phyloP scores from a whole-genome alignment of 331 rosid genomes.

The Malus hybrid region DNA sequence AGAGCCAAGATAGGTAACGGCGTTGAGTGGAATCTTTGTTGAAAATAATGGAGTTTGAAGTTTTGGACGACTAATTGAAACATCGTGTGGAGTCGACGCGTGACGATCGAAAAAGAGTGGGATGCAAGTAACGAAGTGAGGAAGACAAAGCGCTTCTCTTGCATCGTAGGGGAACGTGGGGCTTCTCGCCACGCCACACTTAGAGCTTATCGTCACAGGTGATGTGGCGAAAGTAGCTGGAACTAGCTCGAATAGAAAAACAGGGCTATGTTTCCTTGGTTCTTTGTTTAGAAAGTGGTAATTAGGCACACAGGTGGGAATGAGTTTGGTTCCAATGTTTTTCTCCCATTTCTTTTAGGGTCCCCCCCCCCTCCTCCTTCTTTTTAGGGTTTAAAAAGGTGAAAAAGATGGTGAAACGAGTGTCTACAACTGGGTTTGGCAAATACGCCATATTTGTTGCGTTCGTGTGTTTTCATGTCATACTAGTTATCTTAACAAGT shows the following conservation, averaged over 20 bases:
- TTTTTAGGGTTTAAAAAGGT: neutral
- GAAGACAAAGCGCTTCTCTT: neutral
- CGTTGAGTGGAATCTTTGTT: neutral
- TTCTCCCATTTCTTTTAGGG: neutral
- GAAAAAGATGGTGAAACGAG: neutral
- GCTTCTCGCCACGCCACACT: neutral
- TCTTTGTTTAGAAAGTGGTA: constrained; percentile 10
- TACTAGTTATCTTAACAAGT: too few relatives aligned
- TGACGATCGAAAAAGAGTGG: neutral
- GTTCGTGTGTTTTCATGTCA: too few relatives aligned
- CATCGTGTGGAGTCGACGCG: neutral
- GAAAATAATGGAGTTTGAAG: neutral
- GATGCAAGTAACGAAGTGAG: neutral
- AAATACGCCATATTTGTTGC: accelerated
- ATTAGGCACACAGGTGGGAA: constrained; percentile 2
- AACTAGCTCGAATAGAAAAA: neutral
- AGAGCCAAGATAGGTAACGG: neutral
- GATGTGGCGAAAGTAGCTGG: neutral
- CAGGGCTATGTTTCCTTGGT: neutral
- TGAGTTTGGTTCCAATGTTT: neutral
- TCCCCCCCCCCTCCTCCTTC: too few relatives aligned
- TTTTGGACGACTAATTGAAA: constrained; percentile 9
- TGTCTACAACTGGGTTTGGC: too few relatives aligned
- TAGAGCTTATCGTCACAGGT: constrained; percentile 12
- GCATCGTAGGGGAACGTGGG: neutral